Percentiles rank a stretch among this genome's conserved stretches.
These are phyloP conservation scores for Paralagenidium karlingii DNA, from an alignment of 352 stramenopile genomes.

Conservation along the genomic window DNA sequence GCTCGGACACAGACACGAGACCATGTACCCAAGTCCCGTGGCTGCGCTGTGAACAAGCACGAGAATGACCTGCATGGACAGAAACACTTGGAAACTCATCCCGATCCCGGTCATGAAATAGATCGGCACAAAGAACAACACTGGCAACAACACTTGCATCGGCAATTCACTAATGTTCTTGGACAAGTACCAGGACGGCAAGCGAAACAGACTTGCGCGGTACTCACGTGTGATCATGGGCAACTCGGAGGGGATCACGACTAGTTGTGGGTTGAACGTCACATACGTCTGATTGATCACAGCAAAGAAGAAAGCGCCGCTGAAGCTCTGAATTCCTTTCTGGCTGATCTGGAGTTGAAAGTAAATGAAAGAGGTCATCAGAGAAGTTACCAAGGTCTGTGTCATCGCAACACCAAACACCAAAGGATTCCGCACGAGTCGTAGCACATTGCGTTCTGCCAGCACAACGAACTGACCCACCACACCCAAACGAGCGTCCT, in stretches of 20 bases:
- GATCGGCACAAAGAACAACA: constrained; percentile 1
- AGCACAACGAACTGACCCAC: constrained; percentile 23
- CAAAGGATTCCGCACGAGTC: constrained; percentile 17
- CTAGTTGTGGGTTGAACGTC: constrained; percentile 16
- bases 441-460: constrained; percentile 23
- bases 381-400: constrained; percentile 18
- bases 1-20: constrained; percentile 16
- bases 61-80: constrained; percentile 20
- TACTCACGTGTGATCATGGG: constrained; percentile 14
- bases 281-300: constrained; percentile 32
- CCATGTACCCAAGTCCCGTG: constrained; percentile 25
- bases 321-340: constrained; percentile 27
- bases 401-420: constrained; percentile 13
- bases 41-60: constrained; percentile 20
- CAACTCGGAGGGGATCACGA: constrained; percentile 14
- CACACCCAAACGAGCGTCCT: constrained; percentile 5
- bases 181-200: constrained; percentile 16
- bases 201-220: constrained; percentile 11
- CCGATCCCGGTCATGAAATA: constrained; percentile 3
- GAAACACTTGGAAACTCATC: constrained; percentile 1
- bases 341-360: constrained; percentile 23
- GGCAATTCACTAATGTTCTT: constrained; percentile 7
- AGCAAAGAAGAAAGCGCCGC: constrained; percentile 30
- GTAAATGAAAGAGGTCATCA: constrained; percentile 32
- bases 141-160: constrained; percentile 1